Evolutionary conservation across 2,329 filamentous ascomycete genomes (phyloP).

Genomic region (Diaporthe sp.): DNA sequence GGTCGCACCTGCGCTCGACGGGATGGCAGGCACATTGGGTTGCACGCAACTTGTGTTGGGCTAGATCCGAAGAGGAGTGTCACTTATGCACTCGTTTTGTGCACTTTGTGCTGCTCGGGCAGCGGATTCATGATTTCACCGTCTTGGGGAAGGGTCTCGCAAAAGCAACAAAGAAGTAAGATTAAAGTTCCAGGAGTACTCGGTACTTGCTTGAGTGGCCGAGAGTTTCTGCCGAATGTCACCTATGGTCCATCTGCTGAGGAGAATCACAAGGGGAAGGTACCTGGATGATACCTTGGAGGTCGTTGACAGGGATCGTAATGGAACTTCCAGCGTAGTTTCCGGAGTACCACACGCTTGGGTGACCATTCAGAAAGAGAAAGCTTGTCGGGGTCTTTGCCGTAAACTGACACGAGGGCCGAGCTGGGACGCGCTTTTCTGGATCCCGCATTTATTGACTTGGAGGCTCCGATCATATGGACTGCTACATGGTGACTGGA

Average conservation of each 20-base stretch:
- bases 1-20: slow-evolving; percentile 3
- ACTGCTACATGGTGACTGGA: not conserved
- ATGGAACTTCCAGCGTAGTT: slow-evolving; percentile 14
- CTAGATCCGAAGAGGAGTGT: not conserved
- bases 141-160: not conserved
- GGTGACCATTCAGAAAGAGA: slow-evolving; percentile 14
- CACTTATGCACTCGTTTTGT: not conserved
- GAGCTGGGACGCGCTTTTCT: slow-evolving; percentile 5
- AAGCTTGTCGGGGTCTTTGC: slow-evolving; percentile 19
- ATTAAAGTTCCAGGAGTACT: not conserved
- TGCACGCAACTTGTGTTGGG: not conserved
- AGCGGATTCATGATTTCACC: not conserved
- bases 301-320: not conserved
- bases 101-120: not conserved
- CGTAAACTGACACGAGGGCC: not conserved
- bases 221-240: slow-evolving; percentile 23
- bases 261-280: not conserved
- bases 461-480: not conserved
- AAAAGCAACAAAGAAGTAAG: not conserved
- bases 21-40: slow-evolving; percentile 9
- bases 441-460: not conserved
- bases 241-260: not conserved
- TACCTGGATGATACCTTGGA: slow-evolving; percentile 11
- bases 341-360: slow-evolving; percentile 18
- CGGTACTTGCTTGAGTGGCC: slow-evolving; percentile 11